These are phyloP conservation scores for Aureobasidium melanogenum DNA, from an alignment of 2,329 filamentous ascomycete genomes.

Conservation along the genomic window DNA sequence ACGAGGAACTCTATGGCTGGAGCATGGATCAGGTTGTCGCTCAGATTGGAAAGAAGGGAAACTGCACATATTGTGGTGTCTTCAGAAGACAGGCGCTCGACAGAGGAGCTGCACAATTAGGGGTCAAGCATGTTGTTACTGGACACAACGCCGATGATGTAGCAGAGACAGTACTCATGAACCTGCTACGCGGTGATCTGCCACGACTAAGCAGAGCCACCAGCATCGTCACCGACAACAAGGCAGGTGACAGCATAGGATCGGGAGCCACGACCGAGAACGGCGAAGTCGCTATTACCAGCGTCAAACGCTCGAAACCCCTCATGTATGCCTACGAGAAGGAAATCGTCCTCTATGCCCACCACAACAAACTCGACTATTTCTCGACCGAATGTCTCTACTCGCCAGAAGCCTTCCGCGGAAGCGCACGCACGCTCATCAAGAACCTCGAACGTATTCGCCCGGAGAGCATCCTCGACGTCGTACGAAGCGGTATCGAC, in stretches of 20 bases:
- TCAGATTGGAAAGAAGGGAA: conserved; percentile 93
- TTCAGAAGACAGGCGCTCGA: conserved; percentile 92
- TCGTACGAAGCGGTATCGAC: conserved; percentile 90
- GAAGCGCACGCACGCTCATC: conserved; percentile 82
- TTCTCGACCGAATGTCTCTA: conserved; percentile 99
- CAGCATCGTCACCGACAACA: conserved; percentile 67
- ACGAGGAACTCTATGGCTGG: conserved; percentile 93
- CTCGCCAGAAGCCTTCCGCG: conserved; percentile 91
- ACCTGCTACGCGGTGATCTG: conserved; percentile 81
- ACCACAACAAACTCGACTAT: conserved; percentile 94
- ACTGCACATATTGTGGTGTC: conserved; percentile 97
- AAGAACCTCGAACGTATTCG: conserved; percentile 91
- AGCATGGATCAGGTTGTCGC: conserved; percentile 99
- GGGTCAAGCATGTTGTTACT: conserved; percentile 88
- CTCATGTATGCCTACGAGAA: conserved; percentile 98
- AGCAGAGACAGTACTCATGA: conserved; percentile 97
- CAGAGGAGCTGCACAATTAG: conserved; percentile 76
- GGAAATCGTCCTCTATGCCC: conserved; percentile 94
- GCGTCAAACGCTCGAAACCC: conserved; percentile 92
- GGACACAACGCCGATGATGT: conserved; percentile 97
- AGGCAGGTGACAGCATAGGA: conserved; percentile 26
- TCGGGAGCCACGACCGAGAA: conserved; percentile 10
- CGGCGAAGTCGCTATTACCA: conserved; percentile 42
- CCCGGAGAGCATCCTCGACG: conserved; percentile 88
- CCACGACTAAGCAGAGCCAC: conserved; percentile 81